Evolutionary conservation across 2,329 filamentous ascomycete species (phyloP), one percentile per base, ranked within the genome.

Genomic region (Apiospora koreana): DNA sequence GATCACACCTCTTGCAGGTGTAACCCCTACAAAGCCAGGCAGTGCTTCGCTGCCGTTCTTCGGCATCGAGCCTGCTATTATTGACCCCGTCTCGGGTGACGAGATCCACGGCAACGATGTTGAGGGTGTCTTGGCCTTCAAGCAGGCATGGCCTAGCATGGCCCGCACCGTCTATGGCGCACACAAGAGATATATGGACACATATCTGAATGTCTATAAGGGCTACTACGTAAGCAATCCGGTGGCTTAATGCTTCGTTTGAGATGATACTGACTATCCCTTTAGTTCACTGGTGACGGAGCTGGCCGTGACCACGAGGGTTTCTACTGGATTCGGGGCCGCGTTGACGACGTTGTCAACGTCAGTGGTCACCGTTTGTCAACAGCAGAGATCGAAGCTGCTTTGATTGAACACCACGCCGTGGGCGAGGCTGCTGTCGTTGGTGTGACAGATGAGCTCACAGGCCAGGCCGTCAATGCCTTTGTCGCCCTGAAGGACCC

Each of bases 281-380:
- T 21, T 5, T 69, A 94, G 91, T 97, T 96, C 85, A 96, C 94
- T 21, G 94, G 94, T 71, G 96, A 99, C 80, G 96, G 96, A 79
- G 96, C 96, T 69, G 96, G 93, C 71, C 93, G 96, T 79, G 96
- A 99, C 81, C 93, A 97, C 83, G 96, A 99, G 78, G 96, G 96
- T 70, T 99, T 98, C 87, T 99, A 98, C 90, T 99, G 96, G 96
- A 99, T 99, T 81, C 94, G 96, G 73, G 96, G 96, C 74, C 94
- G 96, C 82, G 96, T 99, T 68, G 96, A 99, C 80, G 96, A 99
- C 78, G 96, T 99, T 58, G 95, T 99, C 81, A 99, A 99, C 83
- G 96, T 99, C 73, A 96, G 93, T 76, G 96, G 96, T 38, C 96
- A 99, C 83, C 92, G 96, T 81, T 88, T 99, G 73, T 98, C 95